These are phyloP conservation scores for Pleodorina starrii DNA, from an alignment of 139 green algal genomes.

Conservation along the genomic window DNA sequence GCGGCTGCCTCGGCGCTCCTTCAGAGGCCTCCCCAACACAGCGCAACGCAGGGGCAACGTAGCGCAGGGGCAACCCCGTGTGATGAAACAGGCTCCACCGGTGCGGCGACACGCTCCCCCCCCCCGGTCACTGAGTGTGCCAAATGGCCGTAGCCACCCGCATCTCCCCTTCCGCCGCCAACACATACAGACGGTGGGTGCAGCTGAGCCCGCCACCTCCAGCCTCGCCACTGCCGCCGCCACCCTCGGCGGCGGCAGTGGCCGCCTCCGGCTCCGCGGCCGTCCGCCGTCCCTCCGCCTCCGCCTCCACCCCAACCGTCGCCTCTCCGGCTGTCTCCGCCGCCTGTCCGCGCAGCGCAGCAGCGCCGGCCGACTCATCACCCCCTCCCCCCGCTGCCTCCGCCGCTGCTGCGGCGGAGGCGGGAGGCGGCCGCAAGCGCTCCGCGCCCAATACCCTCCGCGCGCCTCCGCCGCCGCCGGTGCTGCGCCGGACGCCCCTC, in stretches of 20 bases:
- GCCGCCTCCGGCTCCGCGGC: not conserved
- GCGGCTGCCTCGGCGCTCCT: too few species aligned
- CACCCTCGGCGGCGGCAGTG: not conserved
- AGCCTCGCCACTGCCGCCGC: not conserved
- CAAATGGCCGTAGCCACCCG: slow-evolving; percentile 14
- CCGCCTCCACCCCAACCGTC: not conserved
- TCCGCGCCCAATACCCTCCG: not conserved
- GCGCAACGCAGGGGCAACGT: too few species aligned
- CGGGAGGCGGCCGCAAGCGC: too few species aligned
- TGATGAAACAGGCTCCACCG: too few species aligned
- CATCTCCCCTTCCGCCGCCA: slow-evolving; percentile 40
- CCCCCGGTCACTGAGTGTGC: slow-evolving; percentile 5
- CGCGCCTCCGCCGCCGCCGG: not conserved
- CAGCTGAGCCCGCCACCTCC: not conserved
- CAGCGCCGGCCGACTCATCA: too few species aligned
- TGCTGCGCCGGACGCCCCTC: not conserved
- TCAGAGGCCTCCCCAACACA: too few species aligned
- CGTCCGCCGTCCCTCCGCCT: not conserved
- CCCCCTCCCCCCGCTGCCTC: too few species aligned
- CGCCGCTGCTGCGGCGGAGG: not conserved
- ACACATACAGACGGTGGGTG: slow-evolving; percentile 43
- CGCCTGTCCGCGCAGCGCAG: too few species aligned
- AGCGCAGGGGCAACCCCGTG: too few species aligned
- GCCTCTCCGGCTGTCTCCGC: not conserved
- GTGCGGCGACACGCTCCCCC: too few species aligned